Evolutionary conservation across 805 yeast species (phyloP), one percentile per base, ranked within the genome.

Genomic region (Teunomyces tritomae): DNA sequence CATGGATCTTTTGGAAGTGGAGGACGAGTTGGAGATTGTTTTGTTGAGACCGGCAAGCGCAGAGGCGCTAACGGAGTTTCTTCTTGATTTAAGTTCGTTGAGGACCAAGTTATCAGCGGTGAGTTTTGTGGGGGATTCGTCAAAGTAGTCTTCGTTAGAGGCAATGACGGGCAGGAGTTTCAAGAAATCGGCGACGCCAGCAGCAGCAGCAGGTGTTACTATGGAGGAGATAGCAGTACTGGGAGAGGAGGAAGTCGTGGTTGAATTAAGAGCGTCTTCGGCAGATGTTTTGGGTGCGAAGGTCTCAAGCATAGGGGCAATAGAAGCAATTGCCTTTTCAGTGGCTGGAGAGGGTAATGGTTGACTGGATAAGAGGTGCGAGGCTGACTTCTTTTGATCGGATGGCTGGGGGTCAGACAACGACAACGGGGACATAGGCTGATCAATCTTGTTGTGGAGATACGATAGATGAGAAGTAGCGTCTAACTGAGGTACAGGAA

Each of bases 261-360:
- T 73, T n/a, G 34, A 39, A n/a, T 20, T 13, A 16, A 14, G 27
- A 39, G 43, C 43, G 42, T 53, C 57, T 28, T 54, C 57, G 10
- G 80, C 74, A 0, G 85, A 78, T 0, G 90, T 78, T 58, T 85
- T 87, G 4, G 94, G 94, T 4, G 81, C 77, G 63, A 85, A 87
- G 1, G 80, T 74, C 59, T 84, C 90, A 35, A 87, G 64, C 60
- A 87, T 85, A 2, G 95, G 94, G 0, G 92, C 92, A 39, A 87
- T 81, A 0, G 89, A 78, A 8, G 88, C 91, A 73, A 86, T 83
- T 9, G 92, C 92, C 52, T 74, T 80, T 47, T 71, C 68, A 2
- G 77, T 71, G 27, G 65, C 66, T 9, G 70, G 69, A 1, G 66
- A 53, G 3, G 62, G 52, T n/a, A 52, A 39, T 30, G 55, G 58